Conservation (phyloP, 805 yeast genomes). For the Blastobotrys robertii region DNA sequence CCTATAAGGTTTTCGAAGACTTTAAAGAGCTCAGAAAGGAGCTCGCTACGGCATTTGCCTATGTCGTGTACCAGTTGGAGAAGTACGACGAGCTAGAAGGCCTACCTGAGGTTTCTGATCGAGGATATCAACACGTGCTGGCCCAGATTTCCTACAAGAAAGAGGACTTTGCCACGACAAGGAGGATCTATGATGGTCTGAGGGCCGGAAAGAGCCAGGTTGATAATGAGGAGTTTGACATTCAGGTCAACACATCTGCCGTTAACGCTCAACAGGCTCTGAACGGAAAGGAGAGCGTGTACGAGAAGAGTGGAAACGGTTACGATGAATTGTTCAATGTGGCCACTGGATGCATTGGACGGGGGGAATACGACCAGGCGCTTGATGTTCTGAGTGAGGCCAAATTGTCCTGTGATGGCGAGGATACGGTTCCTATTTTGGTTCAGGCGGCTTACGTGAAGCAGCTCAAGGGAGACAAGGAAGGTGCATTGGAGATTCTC, state of each 20-base stretch:
- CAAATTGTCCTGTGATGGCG: conserved; percentile 31
- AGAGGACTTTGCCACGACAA: conserved; percentile 37
- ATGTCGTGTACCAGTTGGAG: conserved; percentile 51
- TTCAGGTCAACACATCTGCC: conserved; percentile 52
- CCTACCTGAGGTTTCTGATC: conserved; percentile 17
- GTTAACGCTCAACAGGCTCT: conserved; percentile 34
- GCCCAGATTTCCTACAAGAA: conserved; percentile 46
- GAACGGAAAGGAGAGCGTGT: neutral
- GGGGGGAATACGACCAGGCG: conserved; percentile 33
- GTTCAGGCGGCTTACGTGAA: conserved; percentile 51
- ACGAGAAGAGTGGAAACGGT: neutral
- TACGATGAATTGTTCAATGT: conserved; percentile 56
- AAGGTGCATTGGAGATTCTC: conserved; percentile 32
- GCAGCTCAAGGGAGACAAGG: conserved; percentile 27
- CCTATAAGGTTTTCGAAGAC: conserved; percentile 34
- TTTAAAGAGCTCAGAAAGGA: conserved; percentile 1
- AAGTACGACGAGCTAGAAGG: conserved; percentile 22
- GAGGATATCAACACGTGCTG: conserved; percentile 39
- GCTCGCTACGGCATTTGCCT: conserved; percentile 39
- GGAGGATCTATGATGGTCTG: conserved; percentile 35
- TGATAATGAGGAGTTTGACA: conserved; percentile 40
- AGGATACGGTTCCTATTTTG: conserved; percentile 48
- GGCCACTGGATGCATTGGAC: conserved; percentile 41
- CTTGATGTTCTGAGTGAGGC: conserved; percentile 39
- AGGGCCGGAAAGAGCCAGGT: conserved; percentile 20